phyloP scores from a whole-genome alignment of 352 stramenopile genomes.

The Pythium graminicola region DNA sequence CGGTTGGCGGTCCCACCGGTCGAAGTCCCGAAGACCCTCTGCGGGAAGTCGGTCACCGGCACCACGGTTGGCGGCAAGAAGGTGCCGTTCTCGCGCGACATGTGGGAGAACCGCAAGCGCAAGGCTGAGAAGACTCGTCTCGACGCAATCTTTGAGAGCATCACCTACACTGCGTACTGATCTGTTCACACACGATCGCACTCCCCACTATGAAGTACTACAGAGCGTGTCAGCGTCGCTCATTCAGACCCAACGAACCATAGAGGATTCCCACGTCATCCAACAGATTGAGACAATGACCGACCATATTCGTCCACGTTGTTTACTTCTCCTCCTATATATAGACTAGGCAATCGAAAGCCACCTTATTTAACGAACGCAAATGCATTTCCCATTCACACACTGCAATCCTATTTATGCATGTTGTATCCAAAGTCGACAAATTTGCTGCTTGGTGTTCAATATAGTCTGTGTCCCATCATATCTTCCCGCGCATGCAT shows the following conservation, averaged over 20 bases:
- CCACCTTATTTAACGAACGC: constrained; percentile 13
- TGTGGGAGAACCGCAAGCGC: constrained; percentile 63
- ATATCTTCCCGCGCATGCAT: too few species aligned
- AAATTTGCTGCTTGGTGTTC: not conserved
- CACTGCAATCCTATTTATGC: not conserved
- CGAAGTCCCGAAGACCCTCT: constrained; percentile 44
- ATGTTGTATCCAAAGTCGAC: too few species aligned
- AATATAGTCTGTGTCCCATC: not conserved
- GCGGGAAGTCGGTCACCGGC: constrained; percentile 31
- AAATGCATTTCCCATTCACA: not conserved
- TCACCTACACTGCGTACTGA: constrained; percentile 14
- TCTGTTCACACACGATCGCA: not conserved
- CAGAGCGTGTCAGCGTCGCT: too few species aligned
- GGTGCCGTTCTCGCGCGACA: constrained; percentile 54
- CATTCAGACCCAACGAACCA: too few species aligned
- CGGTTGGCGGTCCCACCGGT: constrained; percentile 52
- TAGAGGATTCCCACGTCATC: constrained; percentile 6
- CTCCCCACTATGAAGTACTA: not conserved
- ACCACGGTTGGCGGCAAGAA: constrained; percentile 49
- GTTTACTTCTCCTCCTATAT: not conserved
- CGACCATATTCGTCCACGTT: not conserved
- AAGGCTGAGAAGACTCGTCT: constrained; percentile 25
- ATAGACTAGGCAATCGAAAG: not conserved
- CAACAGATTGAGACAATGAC: constrained; percentile 6
- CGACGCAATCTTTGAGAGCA: constrained; percentile 25